Evolutionary conservation across 2,329 filamentous ascomycete genomes (phyloP).

Genomic region (Nemania sp.): DNA sequence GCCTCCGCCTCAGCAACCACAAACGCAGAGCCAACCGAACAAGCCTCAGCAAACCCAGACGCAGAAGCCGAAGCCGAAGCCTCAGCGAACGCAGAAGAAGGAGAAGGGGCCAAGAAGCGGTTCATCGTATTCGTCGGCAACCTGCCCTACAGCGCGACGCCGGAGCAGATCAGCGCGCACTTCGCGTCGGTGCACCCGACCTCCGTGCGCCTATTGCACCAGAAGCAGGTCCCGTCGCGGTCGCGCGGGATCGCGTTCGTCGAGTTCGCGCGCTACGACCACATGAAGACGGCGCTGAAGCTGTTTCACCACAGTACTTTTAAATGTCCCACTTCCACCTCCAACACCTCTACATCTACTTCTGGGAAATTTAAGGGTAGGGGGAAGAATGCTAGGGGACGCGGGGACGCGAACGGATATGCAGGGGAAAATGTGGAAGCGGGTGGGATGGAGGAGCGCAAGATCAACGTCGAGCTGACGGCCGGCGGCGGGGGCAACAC

Average conservation of each 20-base stretch:
- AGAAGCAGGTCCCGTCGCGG: slow-evolving; percentile 63
- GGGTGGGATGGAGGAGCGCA: slow-evolving; percentile 56
- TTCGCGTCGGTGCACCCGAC: slow-evolving; percentile 75
- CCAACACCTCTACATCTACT: slow-evolving; percentile 1
- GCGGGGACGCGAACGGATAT: too few species aligned
- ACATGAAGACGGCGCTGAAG: slow-evolving; percentile 91
- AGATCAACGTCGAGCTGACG: slow-evolving; percentile 93
- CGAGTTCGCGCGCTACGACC: slow-evolving; percentile 83
- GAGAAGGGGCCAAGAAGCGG: slow-evolving; percentile 46
- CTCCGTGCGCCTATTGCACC: slow-evolving; percentile 72
- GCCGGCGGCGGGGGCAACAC: slow-evolving; percentile 86
- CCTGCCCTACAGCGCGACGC: slow-evolving; percentile 81
- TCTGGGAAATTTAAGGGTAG: not conserved
- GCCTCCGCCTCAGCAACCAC: too few species aligned
- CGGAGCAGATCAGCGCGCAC: slow-evolving; percentile 69
- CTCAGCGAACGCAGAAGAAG: slow-evolving; percentile 15
- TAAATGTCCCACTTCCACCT: slow-evolving; percentile 44
- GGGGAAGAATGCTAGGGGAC: not conserved
- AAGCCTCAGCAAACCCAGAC: slow-evolving; percentile 22
- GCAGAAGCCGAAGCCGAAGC: slow-evolving; percentile 25
- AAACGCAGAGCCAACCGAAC: too few species aligned
- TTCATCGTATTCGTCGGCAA: slow-evolving; percentile 89
- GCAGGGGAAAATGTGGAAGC: not conserved
- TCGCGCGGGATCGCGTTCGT: slow-evolving; percentile 83
- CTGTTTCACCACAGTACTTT: slow-evolving; percentile 88